Percentiles rank a stretch among this genome's conserved stretches.
These are phyloP conservation scores for Zygosaccharomyces bailii DNA, from an alignment of 805 yeast species.

Conservation along the genomic window DNA sequence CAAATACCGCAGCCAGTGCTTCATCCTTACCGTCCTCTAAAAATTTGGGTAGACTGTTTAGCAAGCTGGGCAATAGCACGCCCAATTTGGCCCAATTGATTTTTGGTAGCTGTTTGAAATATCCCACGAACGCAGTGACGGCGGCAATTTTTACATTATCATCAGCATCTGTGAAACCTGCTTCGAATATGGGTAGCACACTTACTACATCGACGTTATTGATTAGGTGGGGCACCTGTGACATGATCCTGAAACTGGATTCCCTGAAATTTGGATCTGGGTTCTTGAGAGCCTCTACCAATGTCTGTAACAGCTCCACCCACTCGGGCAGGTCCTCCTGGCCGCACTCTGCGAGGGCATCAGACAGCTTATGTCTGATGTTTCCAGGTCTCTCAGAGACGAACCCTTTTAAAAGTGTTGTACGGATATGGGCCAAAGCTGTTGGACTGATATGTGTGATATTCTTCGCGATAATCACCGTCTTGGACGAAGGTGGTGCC, in stretches of 20 bases:
- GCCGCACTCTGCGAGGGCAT: conserved; percentile 91
- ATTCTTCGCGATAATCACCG: conserved; percentile 69
- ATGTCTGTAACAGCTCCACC: conserved; percentile 74
- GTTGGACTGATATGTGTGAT: conserved; percentile 63
- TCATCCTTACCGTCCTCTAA: conserved; percentile 73
- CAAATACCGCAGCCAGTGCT: conserved; percentile 84
- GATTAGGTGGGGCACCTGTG: conserved; percentile 77
- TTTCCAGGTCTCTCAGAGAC: conserved; percentile 61
- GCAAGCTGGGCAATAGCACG: conserved; percentile 74
- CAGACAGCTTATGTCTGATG: conserved; percentile 88
- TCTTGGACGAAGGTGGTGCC: conserved; percentile 59
- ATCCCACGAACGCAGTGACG: conserved; percentile 87
- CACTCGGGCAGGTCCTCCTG: conserved; percentile 62
- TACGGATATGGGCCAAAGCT: conserved; percentile 60
- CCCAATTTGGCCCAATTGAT: conserved; percentile 72
- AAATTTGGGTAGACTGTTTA: conserved; percentile 84
- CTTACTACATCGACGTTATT: conserved; percentile 54
- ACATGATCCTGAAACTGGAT: conserved; percentile 83
- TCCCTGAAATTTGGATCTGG: conserved; percentile 72
- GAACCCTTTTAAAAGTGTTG: conserved; percentile 70
- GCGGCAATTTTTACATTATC: conserved; percentile 90
- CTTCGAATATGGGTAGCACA: conserved; percentile 64
- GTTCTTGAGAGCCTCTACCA: conserved; percentile 60
- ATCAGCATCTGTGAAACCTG: conserved; percentile 74
- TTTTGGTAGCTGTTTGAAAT: conserved; percentile 79